Conservation (phyloP, 306 rosid species). For the Trichosanthes cucumerina region DNA sequence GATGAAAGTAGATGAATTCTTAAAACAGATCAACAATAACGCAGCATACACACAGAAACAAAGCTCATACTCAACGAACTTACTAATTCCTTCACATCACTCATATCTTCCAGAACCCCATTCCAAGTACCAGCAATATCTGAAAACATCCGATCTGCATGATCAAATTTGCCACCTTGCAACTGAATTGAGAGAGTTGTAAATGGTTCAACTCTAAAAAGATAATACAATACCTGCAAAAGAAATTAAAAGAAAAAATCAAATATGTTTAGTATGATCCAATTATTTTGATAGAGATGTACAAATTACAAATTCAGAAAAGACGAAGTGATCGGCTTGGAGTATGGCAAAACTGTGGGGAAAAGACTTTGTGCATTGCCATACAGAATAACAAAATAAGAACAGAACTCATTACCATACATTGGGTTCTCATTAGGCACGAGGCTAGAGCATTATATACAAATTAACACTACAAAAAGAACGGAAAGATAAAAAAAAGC, state of each 20-base stretch:
- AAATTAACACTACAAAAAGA: background rate
- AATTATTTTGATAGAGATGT: background rate
- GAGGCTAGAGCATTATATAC: background rate
- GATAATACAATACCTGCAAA: constrained; percentile 86
- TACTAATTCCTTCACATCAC: constrained; percentile 98
- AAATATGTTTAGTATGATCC: background rate
- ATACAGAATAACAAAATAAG: background rate
- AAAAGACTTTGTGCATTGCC: background rate
- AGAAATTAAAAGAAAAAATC: constrained; percentile 11
- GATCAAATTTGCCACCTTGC: constrained; percentile 98
- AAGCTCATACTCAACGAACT: constrained; percentile 16
- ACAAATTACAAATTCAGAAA: background rate
- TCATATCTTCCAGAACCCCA: constrained; percentile 95
- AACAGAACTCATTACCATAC: background rate
- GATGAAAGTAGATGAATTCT: constrained; percentile 10
- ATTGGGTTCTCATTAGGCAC: background rate
- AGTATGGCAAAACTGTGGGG: background rate
- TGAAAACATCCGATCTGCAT: constrained; percentile 96
- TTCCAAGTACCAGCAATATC: constrained; percentile 89
- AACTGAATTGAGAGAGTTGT: constrained; percentile 89
- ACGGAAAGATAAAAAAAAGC: background rate
- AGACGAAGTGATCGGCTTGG: background rate
- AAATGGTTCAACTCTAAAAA: constrained; percentile 92
- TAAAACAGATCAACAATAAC: constrained; percentile 5
- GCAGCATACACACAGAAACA: background rate